Evolutionary conservation across 164 flowering plant genomes (phyloP).

Genomic region (Chimonanthus salicifolius): DNA sequence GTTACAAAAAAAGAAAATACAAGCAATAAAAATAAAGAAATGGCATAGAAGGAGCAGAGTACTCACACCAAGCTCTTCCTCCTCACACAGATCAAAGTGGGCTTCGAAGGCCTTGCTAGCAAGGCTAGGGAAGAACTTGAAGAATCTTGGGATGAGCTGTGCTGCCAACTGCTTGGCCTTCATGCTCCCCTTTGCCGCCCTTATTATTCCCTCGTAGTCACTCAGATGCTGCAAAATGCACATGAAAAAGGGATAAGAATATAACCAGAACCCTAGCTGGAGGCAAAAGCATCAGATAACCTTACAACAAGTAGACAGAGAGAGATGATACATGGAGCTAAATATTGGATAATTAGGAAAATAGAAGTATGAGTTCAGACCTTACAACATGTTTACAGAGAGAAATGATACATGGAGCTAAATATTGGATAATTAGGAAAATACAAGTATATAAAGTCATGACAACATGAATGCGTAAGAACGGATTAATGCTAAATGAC

Average conservation of each 20-base stretch:
- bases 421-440: too few species aligned
- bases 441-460: too few species aligned
- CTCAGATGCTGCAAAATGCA: conserved; percentile 42
- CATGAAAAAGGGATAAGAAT: not conserved
- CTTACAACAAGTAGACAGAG: too few species aligned
- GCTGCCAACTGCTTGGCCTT: conserved; percentile 92
- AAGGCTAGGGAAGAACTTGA: conserved; percentile 76
- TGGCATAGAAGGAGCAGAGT: not conserved
- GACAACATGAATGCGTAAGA: too few species aligned
- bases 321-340: too few species aligned
- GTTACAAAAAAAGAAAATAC: not conserved
- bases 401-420: too few species aligned
- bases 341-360: too few species aligned
- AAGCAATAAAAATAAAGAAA: not conserved
- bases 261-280: not conserved
- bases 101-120: conserved; percentile 51
- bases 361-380: too few species aligned
- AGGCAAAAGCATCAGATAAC: too few species aligned
- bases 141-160: conserved; percentile 89
- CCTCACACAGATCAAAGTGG: conserved; percentile 79
- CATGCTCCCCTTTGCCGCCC: conserved; percentile 60
- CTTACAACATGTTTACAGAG: too few species aligned
- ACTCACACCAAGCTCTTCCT: conserved; percentile 85
- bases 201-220: conserved; percentile 78
- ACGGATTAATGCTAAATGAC: too few species aligned